Evolutionary conservation across 1,139 yeast species (phyloP), one percentile per base, ranked within the genome.

Genomic region (Zygoascus meyerae): DNA sequence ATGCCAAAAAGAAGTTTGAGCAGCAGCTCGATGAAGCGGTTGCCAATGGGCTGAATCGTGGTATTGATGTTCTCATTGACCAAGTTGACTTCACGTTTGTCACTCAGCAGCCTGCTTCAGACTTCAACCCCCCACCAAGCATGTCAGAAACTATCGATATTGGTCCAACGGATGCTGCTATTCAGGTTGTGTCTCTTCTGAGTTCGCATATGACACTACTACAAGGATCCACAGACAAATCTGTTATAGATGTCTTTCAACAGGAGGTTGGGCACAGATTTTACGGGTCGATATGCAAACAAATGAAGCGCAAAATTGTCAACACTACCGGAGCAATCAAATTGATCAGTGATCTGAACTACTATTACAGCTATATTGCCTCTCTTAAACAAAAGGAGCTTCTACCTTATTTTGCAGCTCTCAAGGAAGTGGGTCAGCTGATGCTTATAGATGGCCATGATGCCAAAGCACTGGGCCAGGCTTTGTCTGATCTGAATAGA

Each of bases 191-290:
- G 1, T 70, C 73, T 21, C 69, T 89, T 18, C 66, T 92, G 45
- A 77, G 77, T 15, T 78, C 81, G n/a, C 95, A 90, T 61, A 80
- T 90, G 53, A 78, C 78, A 50, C 67, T 90, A 44, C 69, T 92
- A 44, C 80, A 78, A 15, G 95, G 90, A 2, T 78, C 95, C 16
- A 87, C 97, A 0, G 97, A 92, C 49, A 86, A 83, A 59, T 78
- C 89, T 0, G 83, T 94, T 7, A 78, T 90, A 26, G 97, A 90
- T 58, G 95, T 92, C 0, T 92, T 89, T 61, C 95, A 90, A 57
- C 95, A 89, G 61, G 98, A 92, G 61, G 81, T 92, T 34, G 96
- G 95, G 0, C 87, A 87, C 60, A 65, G 98, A 42, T 83, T 92
- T 54, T 89, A 87, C 60, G 82, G 78, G 39, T 72, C 82, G 1